Percentiles rank a stretch among this genome's conserved stretches.
Evolutionary conservation across 2,329 filamentous ascomycete genomes (phyloP).

Genomic region (Neofusicoccum ribis): DNA sequence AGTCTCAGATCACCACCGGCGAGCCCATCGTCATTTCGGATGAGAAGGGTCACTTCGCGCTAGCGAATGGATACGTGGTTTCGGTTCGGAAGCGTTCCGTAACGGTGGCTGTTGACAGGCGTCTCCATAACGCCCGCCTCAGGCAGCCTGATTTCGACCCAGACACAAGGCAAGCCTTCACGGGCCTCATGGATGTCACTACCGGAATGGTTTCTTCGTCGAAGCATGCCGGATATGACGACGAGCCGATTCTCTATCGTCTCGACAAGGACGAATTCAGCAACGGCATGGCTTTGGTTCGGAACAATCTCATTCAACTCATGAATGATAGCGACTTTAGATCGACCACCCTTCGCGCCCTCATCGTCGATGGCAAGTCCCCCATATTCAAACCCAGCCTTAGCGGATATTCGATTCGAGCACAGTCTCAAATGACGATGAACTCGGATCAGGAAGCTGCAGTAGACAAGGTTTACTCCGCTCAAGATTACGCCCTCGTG

Average conservation of each 20-base stretch:
- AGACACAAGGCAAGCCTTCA: constrained; percentile 77
- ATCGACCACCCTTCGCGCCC: constrained; percentile 68
- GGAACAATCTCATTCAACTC: constrained; percentile 89
- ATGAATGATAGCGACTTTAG: constrained; percentile 79
- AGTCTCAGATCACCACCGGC: constrained; percentile 82
- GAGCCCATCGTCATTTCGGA: constrained; percentile 97
- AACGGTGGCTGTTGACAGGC: constrained; percentile 84
- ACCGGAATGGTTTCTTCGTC: background rate
- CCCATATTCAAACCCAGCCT: constrained; percentile 71
- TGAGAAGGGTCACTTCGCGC: constrained; percentile 89
- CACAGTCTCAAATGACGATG: constrained; percentile 59
- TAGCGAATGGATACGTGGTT: constrained; percentile 88
- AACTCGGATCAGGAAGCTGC: constrained; percentile 86
- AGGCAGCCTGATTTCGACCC: constrained; percentile 75
- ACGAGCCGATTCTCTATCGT: constrained; percentile 68
- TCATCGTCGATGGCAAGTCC: constrained; percentile 75
- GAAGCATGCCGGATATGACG: constrained; percentile 44
- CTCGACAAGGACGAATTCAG: constrained; percentile 98
- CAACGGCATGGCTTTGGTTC: constrained; percentile 92
- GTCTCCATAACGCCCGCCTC: constrained; percentile 81
- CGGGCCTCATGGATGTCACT: constrained; percentile 84
- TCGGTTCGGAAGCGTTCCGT: constrained; percentile 74
- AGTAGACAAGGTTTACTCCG: constrained; percentile 93
- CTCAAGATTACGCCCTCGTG: constrained; percentile 93
- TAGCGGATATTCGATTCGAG: constrained; percentile 64